Evolutionary conservation across 345 rosid genomes (phyloP).

Genomic region (Aquilaria sinensis): DNA sequence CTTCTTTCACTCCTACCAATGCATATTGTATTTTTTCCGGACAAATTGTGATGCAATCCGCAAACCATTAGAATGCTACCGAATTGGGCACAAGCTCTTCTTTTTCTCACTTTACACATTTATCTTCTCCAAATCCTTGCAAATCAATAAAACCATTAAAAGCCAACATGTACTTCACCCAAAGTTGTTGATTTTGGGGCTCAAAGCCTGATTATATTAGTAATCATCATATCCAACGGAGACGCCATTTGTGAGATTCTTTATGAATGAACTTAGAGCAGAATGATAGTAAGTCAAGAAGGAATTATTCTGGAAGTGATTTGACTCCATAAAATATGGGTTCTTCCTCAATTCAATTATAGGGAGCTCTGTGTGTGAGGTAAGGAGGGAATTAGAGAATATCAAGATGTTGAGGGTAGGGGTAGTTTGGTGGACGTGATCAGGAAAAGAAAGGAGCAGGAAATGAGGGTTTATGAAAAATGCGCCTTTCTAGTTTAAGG

Average conservation of each 20-base stretch:
- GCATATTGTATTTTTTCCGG: slow-evolving; percentile 5
- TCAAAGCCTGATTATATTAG: slow-evolving; percentile 26
- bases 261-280: slow-evolving; percentile 37
- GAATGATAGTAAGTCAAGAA: slow-evolving; percentile 32
- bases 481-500: too few species aligned
- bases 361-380: too few species aligned
- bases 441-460: too few species aligned
- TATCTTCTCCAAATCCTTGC: slow-evolving; percentile 27
- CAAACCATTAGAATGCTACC: slow-evolving; percentile 16
- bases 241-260: slow-evolving; percentile 18
- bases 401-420: too few species aligned
- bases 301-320: slow-evolving; percentile 22
- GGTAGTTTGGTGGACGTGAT: too few species aligned
- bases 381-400: too few species aligned
- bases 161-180: slow-evolving; percentile 20
- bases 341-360: slow-evolving; percentile 25
- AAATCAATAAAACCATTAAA: slow-evolving; percentile 23
- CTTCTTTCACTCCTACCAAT: too few species aligned
- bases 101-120: slow-evolving; percentile 33
- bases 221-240: slow-evolving; percentile 21
- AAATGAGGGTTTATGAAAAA: too few species aligned
- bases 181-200: slow-evolving; percentile 42
- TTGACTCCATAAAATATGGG: slow-evolving; percentile 31
- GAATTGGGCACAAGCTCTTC: slow-evolving; percentile 13
- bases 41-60: slow-evolving; percentile 17